Evolutionary conservation across 2,329 filamentous ascomycete species (phyloP).

Genomic region (Chrysoporthe cubensis): DNA sequence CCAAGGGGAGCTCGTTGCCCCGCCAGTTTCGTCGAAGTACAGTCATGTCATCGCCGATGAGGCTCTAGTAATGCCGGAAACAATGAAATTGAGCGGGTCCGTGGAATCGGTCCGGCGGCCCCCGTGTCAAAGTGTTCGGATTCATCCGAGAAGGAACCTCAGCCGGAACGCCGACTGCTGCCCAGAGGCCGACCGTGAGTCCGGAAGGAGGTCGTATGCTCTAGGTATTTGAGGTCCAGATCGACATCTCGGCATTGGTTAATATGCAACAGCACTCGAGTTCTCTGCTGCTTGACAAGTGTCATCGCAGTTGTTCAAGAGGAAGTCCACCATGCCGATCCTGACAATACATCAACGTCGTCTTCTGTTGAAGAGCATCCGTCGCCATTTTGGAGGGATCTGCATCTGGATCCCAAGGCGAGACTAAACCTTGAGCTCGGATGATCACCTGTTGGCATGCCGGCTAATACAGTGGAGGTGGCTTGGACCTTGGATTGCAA

Average conservation of each 20-base stretch:
- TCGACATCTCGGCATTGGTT: neutral
- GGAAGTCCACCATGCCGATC: neutral
- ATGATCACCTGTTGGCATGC: neutral
- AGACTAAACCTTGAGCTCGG: neutral
- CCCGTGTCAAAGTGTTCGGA: neutral
- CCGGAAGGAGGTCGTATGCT: neutral
- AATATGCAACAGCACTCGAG: neutral
- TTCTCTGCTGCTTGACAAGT: neutral
- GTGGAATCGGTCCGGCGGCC: neutral
- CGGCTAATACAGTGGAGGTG: neutral
- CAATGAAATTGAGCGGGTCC: constrained; percentile 4
- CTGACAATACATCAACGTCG: neutral
- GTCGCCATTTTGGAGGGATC: neutral
- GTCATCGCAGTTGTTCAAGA: neutral
- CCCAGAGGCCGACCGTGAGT: neutral
- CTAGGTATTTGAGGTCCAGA: neutral
- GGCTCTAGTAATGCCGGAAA: neutral
- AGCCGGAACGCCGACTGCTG: neutral
- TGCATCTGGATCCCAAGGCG: neutral
- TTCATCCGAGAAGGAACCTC: constrained; percentile 8
- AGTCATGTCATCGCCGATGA: neutral
- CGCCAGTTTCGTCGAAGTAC: neutral
- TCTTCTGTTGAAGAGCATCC: neutral
- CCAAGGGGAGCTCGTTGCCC: neutral
- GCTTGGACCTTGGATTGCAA: neutral